phyloP scores from a whole-genome alignment of 2,329 filamentous ascomycete species.

The Onygenales sp. region DNA sequence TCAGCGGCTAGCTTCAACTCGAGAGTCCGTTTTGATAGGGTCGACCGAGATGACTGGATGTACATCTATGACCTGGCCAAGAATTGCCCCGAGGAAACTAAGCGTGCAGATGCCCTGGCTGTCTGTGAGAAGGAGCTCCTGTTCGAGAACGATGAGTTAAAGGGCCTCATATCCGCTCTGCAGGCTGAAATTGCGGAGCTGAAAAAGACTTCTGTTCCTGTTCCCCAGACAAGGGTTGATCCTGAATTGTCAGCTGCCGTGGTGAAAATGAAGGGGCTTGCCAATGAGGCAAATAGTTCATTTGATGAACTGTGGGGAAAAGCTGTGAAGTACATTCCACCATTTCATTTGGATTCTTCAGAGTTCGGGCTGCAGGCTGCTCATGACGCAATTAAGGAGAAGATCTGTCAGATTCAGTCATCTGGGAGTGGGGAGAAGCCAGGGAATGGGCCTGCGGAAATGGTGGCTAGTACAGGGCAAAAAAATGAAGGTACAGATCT shows the following conservation, averaged over 20 bases:
- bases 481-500: not conserved
- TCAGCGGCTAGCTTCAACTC: not conserved
- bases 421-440: conserved; percentile 1
- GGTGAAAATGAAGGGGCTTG: conserved; percentile 6
- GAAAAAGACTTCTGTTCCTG: conserved; percentile 2
- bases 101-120: not conserved
- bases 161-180: conserved; percentile 11
- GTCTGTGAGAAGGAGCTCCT: not conserved
- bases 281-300: not conserved
- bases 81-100: not conserved
- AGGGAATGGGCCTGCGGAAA: conserved; percentile 1
- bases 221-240: too few species aligned
- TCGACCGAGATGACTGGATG: not conserved
- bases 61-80: conserved; percentile 1
- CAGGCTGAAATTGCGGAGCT: conserved; percentile 13
- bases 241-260: conserved; percentile 2
- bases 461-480: not conserved
- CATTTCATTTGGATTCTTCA: not conserved
- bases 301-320: not conserved
- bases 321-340: not conserved
- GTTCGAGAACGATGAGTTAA: conserved; percentile 1
- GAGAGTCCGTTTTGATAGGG: not conserved
- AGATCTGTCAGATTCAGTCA: conserved; percentile 4
- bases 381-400: conserved; percentile 7
- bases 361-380: conserved; percentile 7